Evolutionary conservation across 2,329 filamentous ascomycete species (phyloP).

Genomic region (Colletotrichum sp.): DNA sequence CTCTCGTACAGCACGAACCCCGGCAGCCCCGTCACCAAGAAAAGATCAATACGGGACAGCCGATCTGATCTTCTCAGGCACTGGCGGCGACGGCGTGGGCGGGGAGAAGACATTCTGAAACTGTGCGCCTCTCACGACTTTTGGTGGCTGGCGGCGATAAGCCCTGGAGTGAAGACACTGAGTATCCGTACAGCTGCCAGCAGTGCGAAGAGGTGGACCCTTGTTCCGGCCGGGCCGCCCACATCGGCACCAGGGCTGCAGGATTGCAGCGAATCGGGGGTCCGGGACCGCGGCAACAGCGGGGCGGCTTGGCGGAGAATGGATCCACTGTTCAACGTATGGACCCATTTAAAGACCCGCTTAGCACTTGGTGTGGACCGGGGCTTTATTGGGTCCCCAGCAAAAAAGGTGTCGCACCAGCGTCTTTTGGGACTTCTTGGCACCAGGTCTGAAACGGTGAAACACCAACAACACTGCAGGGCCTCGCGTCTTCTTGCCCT

Average conservation of each 20-base stretch:
- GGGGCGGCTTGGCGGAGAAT: not conserved
- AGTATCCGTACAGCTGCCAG: not conserved
- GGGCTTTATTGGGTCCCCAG: not conserved
- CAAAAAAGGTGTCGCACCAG: conserved; percentile 9
- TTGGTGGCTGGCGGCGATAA: not conserved
- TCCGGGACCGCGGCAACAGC: not conserved
- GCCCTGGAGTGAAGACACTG: not conserved
- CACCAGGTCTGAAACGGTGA: conserved; percentile 11
- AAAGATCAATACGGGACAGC: conserved; percentile 1
- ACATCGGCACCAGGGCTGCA: not conserved
- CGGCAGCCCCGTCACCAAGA: conserved; percentile 8
- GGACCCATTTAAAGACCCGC: not conserved
- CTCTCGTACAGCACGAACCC: not conserved
- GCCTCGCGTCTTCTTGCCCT: not conserved
- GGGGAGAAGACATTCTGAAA: conserved; percentile 6
- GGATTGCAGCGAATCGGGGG: not conserved
- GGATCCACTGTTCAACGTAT: not conserved
- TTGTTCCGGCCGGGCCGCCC: not conserved
- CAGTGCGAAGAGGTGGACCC: not conserved
- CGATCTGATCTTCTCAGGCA: not conserved
- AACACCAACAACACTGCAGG: not conserved
- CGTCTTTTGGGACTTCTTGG: conserved; percentile 9
- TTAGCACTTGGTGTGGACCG: not conserved
- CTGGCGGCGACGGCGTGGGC: not conserved
- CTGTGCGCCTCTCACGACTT: not conserved